A percentile compares a stretch with the other conserved stretches of the same genome.
Conservation (phyloP, 2,329 filamentous ascomycete genomes). For the Cladobotryum protrusum region DNA sequence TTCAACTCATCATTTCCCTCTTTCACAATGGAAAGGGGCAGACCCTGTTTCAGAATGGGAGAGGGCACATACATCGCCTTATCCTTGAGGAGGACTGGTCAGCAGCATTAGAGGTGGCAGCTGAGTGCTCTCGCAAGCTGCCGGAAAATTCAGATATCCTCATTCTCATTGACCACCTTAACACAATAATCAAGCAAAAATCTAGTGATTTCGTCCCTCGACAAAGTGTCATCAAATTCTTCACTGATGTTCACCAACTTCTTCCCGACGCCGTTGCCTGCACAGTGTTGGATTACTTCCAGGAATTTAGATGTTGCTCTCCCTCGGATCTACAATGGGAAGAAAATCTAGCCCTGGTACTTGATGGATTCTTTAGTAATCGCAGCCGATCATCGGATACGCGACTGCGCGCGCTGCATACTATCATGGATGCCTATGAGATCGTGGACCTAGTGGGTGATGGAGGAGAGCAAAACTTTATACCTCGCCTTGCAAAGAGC, state of each 20-base stretch:
- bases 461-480: constrained; percentile 50
- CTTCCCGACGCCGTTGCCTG: constrained; percentile 60
- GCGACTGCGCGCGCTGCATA: constrained; percentile 55
- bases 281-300: constrained; percentile 60
- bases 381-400: constrained; percentile 53
- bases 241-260: constrained; percentile 54
- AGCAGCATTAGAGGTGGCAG: constrained; percentile 52
- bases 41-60: constrained; percentile 44
- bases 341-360: constrained; percentile 52
- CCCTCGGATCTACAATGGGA: constrained; percentile 66
- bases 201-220: constrained; percentile 54
- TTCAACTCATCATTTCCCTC: constrained; percentile 49
- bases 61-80: constrained; percentile 47
- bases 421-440: constrained; percentile 53
- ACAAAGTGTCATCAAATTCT: constrained; percentile 61
- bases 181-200: constrained; percentile 39
- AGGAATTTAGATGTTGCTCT: constrained; percentile 63
- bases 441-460: constrained; percentile 53
- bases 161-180: constrained; percentile 42
- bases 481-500: constrained; percentile 53
- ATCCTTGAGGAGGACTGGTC: constrained; percentile 63
- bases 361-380: constrained; percentile 59
- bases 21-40: constrained; percentile 45
- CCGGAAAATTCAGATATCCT: constrained; percentile 22
- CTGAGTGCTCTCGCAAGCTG: constrained; percentile 42